phyloP scores from a whole-genome alignment of 345 rosid genomes.

The Populus nigra region DNA sequence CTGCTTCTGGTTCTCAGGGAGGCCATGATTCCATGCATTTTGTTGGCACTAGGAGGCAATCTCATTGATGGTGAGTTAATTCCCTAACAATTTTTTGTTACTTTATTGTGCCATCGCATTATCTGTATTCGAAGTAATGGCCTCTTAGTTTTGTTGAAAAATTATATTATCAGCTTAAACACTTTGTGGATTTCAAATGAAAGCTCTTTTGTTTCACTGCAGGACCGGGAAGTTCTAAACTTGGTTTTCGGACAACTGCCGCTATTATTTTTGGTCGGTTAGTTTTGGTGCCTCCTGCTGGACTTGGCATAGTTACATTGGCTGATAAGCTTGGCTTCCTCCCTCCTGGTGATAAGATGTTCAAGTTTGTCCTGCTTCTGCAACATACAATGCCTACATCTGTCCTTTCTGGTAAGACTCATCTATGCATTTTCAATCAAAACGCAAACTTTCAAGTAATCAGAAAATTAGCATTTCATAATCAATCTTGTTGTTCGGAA shows the following conservation, averaged over 20 bases:
- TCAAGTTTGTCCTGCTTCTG: conserved; percentile 82
- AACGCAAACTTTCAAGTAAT: not conserved
- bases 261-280: conserved; percentile 79
- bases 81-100: not conserved
- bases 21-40: conserved; percentile 96
- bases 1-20: conserved; percentile 50
- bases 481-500: not conserved
- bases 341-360: conserved; percentile 90
- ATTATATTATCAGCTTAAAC: not conserved
- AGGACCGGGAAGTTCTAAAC: conserved; percentile 98
- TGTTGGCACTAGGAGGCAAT: conserved; percentile 94
- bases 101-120: not conserved
- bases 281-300: conserved; percentile 80
- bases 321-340: conserved; percentile 99
- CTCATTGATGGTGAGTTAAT: conserved; percentile 74
- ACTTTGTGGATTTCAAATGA: not conserved
- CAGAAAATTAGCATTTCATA: not conserved
- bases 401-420: conserved; percentile 66
- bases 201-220: conserved; percentile 22
- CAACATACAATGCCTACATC: conserved; percentile 99
- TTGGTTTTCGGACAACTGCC: conserved; percentile 83
- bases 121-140: not conserved
- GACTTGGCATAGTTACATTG: conserved; percentile 85
- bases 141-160: not conserved
- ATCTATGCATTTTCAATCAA: not conserved